phyloP scores from a whole-genome alignment of 1,284 basidiomycete species.

The Chalciporus sp. region DNA sequence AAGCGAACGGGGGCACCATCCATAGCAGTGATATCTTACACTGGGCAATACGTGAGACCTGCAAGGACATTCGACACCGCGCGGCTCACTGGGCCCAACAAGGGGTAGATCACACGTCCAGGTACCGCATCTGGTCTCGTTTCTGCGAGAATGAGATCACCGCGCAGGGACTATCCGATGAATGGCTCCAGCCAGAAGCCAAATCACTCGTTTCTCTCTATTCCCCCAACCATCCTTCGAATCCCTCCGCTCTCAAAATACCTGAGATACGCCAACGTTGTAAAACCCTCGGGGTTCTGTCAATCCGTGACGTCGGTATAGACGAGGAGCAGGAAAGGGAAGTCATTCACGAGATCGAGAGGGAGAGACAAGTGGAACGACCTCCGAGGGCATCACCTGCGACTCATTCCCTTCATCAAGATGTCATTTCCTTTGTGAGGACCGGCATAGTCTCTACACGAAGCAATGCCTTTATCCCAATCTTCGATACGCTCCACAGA shows the following conservation, averaged over 20 bases:
- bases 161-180: conserved; percentile 17
- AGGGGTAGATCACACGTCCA: conserved; percentile 43
- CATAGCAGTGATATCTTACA: conserved; percentile 40
- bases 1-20: conserved; percentile 12
- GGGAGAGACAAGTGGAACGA: conserved; percentile 41
- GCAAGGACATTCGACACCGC: conserved; percentile 42
- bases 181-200: conserved; percentile 45
- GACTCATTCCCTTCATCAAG: conserved; percentile 22
- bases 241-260: neutral
- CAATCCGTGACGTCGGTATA: conserved; percentile 23
- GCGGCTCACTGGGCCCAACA: conserved; percentile 51
- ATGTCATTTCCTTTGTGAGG: conserved; percentile 26
- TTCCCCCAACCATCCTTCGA: conserved; percentile 2
- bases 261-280: conserved; percentile 34
- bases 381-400: conserved; percentile 30
- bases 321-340: conserved; percentile 57
- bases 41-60: conserved; percentile 51
- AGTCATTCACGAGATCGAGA: conserved; percentile 45
- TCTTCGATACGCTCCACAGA: conserved; percentile 14
- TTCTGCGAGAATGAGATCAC: conserved; percentile 15
- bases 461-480: conserved; percentile 8
- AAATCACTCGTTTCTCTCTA: conserved; percentile 42
- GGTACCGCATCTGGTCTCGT: conserved; percentile 36
- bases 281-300: conserved; percentile 29
- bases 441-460: conserved; percentile 19